These are phyloP conservation scores for Rosa persica DNA, from an alignment of 306 rosid genomes.

Conservation along the genomic window DNA sequence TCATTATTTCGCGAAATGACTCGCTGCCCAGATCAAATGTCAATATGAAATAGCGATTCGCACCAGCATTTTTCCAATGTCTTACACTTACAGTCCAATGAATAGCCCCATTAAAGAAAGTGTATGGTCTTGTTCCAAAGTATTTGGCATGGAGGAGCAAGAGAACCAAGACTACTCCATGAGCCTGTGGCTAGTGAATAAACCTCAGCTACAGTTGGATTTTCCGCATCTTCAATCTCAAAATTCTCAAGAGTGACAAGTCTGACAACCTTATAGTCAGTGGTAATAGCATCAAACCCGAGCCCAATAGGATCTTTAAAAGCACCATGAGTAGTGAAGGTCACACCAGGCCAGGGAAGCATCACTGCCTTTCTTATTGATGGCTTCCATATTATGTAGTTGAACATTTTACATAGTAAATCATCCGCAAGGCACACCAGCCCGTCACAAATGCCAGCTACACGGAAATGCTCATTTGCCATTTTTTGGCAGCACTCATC, in stretches of 20 bases:
- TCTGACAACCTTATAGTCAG: neutral
- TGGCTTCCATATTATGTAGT: neutral
- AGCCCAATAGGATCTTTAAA: neutral
- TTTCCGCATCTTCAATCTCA: neutral
- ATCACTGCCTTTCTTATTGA: neutral
- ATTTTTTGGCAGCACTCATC: neutral
- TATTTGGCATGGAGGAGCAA: neutral
- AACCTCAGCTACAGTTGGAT: neutral
- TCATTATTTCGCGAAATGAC: too few relatives aligned
- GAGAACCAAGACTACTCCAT: neutral
- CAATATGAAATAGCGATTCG: too few relatives aligned
- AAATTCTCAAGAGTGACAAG: neutral
- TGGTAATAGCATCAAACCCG: neutral
- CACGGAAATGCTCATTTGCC: neutral
- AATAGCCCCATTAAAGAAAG: too few relatives aligned
- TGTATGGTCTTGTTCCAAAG: too few relatives aligned
- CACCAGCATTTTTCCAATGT: too few relatives aligned
- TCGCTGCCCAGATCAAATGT: too few relatives aligned
- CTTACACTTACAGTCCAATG: too few relatives aligned
- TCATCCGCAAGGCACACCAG: slow-evolving; percentile 1
- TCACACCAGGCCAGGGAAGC: neutral
- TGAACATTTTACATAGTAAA: neutral
- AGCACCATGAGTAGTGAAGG: neutral
- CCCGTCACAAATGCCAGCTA: neutral
- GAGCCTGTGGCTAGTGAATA: neutral